Conservation (phyloP, 768 basidiomycete genomes). For the Leucocoprinus birnbaumii region DNA sequence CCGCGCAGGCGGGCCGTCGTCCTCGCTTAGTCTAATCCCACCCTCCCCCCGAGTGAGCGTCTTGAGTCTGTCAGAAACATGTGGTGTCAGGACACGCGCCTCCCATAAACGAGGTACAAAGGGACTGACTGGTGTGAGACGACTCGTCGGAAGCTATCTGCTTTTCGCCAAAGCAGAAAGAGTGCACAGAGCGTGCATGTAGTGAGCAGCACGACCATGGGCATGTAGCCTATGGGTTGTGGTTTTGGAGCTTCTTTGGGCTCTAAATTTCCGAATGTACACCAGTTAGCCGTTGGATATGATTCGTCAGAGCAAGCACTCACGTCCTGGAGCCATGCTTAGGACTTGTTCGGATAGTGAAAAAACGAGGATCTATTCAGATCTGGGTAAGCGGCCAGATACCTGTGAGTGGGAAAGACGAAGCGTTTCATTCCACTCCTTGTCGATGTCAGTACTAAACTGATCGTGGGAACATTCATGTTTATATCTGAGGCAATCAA, state of each 20-base stretch:
- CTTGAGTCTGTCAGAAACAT: slow-evolving; percentile 45
- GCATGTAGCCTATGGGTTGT: slow-evolving; percentile 58
- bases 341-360: too few species aligned
- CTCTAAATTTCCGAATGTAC: slow-evolving; percentile 32
- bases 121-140: slow-evolving; percentile 59
- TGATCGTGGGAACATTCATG: too few species aligned
- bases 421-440: too few species aligned
- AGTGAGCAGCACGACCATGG: slow-evolving; percentile 53
- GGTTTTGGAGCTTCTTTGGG: slow-evolving; percentile 60
- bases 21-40: slow-evolving; percentile 62
- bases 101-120: not conserved
- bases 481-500: too few species aligned
- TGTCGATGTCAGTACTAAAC: too few species aligned
- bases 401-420: too few species aligned
- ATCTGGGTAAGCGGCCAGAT: too few species aligned
- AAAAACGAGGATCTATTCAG: too few species aligned
- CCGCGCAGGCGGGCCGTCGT: slow-evolving; percentile 68
- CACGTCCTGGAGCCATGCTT: slow-evolving; percentile 12
- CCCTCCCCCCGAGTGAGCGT: slow-evolving; percentile 54
- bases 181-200: slow-evolving; percentile 54
- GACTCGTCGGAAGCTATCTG: slow-evolving; percentile 49
- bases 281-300: not conserved
- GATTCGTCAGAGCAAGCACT: not conserved
- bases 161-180: slow-evolving; percentile 63
- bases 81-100: not conserved